Base-by-base conservation (phyloP, 1,284 basidiomycete species). In the Gastroboletus turbinatus region DNA sequence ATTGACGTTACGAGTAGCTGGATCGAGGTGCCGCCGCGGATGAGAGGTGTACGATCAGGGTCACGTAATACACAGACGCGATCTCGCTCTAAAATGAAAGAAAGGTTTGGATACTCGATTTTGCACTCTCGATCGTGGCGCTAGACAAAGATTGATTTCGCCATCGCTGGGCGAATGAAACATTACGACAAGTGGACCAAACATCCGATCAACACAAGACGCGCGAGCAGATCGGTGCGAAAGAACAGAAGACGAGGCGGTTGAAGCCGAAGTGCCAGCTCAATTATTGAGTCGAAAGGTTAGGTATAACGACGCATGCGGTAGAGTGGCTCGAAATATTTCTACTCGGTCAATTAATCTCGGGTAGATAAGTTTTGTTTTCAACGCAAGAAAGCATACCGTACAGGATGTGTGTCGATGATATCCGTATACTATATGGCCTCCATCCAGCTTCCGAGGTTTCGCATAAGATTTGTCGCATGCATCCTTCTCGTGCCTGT, bases 21-120 rank as follows among this genome's bases (percentile, higher is more conserved):
- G 8, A 60, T 60, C 47, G 58, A 57, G 48, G 14, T 11, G 44
- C 40, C 48, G 33, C 58, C 58, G 54, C 58, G 33, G 23, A 38
- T 33, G 38, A 56, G 35, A 27, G 4, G 45, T n/a, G 5, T 11
- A 36, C 21, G 42, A 47, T 47, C 39, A 9, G 9, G 5, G 5
- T 30, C 43, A n/a, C 14, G 1, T 29, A 13, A 17, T 38, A 17
- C n/a, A 11, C 13, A 17, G 19, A 35, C 27, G 44, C 25, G 29
- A 25, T 10, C 19, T 8, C 55, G 40, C 32, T 5, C 10, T 36
- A 32, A 56, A 30, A 21, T 23, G 35, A 44, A 49, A 3, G 10
- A 39, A 40, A 49, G 27, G 38, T n/a, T 14, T 39, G 33, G 36
- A 39, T 5, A 25, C 19, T n/a, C n/a, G 44, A 36, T 50, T 29